Evolutionary conservation across 73 alveolate species (phyloP).

Genomic region (Tetrahymena malaccensis): DNA sequence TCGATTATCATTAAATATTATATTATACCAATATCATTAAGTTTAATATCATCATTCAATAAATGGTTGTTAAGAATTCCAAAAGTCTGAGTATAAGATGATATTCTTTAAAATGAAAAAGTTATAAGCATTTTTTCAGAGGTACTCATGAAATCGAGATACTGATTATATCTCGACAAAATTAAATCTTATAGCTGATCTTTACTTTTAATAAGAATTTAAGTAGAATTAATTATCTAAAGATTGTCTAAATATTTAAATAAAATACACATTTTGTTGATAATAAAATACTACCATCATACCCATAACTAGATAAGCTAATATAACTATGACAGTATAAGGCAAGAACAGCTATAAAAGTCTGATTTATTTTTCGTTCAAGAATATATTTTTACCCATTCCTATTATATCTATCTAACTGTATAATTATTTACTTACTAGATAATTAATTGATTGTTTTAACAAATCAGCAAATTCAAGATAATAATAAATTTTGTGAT

Average conservation of each 20-base stretch:
- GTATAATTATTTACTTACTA: too few relatives aligned
- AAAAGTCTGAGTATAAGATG: background rate
- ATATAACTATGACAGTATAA: background rate
- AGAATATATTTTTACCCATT: background rate
- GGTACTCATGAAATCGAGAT: background rate
- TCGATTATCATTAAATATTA: too few relatives aligned
- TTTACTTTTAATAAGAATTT: background rate
- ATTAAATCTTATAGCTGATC: background rate
- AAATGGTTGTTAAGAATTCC: background rate
- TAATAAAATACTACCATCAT: background rate
- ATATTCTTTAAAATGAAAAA: background rate
- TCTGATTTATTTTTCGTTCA: background rate
- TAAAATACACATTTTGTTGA: background rate
- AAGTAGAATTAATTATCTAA: background rate
- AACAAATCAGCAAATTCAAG: too few relatives aligned
- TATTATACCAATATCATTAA: background rate
- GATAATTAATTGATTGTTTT: too few relatives aligned
- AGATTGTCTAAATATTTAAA: too few relatives aligned
- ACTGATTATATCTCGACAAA: background rate
- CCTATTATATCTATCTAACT: too few relatives aligned
- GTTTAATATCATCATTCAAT: background rate
- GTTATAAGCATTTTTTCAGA: background rate
- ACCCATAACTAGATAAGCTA: background rate
- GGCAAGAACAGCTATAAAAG: background rate
- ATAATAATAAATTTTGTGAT: too few relatives aligned